Evolutionary conservation across 2,329 filamentous ascomycete species (phyloP).

Genomic region (Blastomyces percursus): DNA sequence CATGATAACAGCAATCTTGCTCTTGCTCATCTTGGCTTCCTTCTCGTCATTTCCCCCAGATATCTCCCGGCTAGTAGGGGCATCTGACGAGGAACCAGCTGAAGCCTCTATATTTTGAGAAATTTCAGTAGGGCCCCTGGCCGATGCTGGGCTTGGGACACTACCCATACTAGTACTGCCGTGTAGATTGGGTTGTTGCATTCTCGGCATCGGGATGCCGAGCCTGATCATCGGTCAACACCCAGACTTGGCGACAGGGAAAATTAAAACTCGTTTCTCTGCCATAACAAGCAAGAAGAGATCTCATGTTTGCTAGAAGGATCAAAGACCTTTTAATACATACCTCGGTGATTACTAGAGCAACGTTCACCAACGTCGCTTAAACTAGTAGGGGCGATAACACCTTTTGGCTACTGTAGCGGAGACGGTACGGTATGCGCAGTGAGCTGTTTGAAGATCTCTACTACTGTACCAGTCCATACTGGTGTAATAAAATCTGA

Average conservation of each 20-base stretch:
- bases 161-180: background rate
- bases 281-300: background rate
- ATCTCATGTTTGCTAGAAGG: background rate
- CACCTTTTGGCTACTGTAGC: background rate
- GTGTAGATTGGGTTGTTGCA: background rate
- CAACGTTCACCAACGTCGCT: background rate
- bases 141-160: background rate
- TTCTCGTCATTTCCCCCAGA: background rate
- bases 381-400: background rate
- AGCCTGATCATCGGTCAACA: background rate
- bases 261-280: background rate
- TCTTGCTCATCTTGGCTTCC: conserved; percentile 10
- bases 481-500: background rate
- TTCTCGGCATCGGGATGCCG: conserved; percentile 2
- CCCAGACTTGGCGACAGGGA: background rate
- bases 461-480: background rate
- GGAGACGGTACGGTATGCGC: too few species aligned
- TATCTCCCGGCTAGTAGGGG: background rate
- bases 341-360: background rate
- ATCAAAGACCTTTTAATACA: background rate
- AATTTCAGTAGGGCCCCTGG: background rate
- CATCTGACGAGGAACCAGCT: background rate
- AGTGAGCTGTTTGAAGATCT: background rate
- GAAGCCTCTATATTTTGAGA: background rate
- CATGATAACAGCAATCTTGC: conserved; percentile 13